Percentiles rank a stretch among this genome's conserved stretches.
These are phyloP conservation scores for Astrothelium macrocarpum DNA, from an alignment of 495 filamentous ascomycete species.

Conservation along the genomic window DNA sequence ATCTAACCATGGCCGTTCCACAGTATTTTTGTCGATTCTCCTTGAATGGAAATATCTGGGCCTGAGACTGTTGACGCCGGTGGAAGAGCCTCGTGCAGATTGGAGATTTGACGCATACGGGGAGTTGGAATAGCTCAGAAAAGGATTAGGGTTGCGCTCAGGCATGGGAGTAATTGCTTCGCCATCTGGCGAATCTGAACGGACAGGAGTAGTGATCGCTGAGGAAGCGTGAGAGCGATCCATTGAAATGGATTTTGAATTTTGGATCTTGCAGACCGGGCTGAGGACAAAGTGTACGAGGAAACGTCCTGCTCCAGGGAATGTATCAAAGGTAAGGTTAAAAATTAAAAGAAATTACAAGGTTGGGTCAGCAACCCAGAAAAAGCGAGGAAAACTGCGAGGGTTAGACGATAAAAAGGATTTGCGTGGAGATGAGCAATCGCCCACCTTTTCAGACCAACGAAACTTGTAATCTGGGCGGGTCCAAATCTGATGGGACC, in stretches of 20 bases:
- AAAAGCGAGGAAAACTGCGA: not conserved
- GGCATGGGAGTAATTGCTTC: conserved; percentile 18
- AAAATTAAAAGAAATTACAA: not conserved
- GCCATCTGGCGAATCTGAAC: conserved; percentile 21
- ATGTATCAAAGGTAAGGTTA: not conserved
- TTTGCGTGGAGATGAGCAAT: not conserved
- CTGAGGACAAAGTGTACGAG: not conserved
- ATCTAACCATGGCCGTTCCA: conserved; percentile 60
- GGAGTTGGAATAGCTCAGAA: conserved; percentile 32
- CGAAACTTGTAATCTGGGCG: not conserved
- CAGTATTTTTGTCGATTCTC: conserved; percentile 56
- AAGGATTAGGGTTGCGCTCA: conserved; percentile 39
- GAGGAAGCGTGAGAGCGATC: conserved; percentile 9
- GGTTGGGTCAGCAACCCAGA: not conserved
- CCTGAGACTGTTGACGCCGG: conserved; percentile 24
- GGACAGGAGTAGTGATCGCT: conserved; percentile 14
- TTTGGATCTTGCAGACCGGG: not conserved
- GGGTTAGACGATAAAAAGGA: not conserved
- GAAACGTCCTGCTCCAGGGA: not conserved
- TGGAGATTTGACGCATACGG: conserved; percentile 46
- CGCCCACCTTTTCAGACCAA: not conserved
- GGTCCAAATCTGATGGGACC: not conserved
- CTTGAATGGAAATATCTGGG: conserved; percentile 65
- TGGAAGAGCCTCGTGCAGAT: conserved; percentile 34
- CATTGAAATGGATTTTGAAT: not conserved